Conservation (phyloP, 2,329 filamentous ascomycete species). For the Arthrobotrys entomopaga region DNA sequence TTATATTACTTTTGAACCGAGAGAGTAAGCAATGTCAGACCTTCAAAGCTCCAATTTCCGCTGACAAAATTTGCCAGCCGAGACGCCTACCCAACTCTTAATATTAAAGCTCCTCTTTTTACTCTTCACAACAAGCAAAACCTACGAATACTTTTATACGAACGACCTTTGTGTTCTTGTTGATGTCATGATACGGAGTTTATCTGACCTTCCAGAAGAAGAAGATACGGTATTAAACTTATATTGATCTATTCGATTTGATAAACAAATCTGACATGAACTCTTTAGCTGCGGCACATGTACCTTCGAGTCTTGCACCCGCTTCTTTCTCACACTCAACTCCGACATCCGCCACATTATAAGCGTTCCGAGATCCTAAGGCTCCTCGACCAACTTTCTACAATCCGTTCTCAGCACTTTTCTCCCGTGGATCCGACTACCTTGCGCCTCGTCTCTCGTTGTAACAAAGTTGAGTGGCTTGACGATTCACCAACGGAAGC, state of each 20-base stretch:
- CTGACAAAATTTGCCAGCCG: conserved; percentile 65
- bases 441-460: conserved; percentile 78
- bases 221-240: conserved; percentile 60
- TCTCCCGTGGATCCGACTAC: conserved; percentile 84
- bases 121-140: conserved; percentile 88
- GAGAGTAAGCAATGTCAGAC: conserved; percentile 68
- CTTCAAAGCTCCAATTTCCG: not conserved
- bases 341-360: conserved; percentile 86
- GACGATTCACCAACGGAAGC: conserved; percentile 60
- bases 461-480: conserved; percentile 77
- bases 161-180: conserved; percentile 94
- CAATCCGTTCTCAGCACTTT: conserved; percentile 76
- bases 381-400: conserved; percentile 77
- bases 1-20: conserved; percentile 92
- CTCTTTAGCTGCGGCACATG: conserved; percentile 81
- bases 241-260: conserved; percentile 58
- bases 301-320: conserved; percentile 94
- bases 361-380: conserved; percentile 85
- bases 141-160: conserved; percentile 98
- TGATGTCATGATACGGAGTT: conserved; percentile 94
- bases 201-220: conserved; percentile 93
- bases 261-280: conserved; percentile 7
- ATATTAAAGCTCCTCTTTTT: conserved; percentile 96
- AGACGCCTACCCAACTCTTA: conserved; percentile 92
- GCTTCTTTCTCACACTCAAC: conserved; percentile 87